phyloP scores from a whole-genome alignment of 202 grass and related monocot species.

The Digitaria exilis region DNA sequence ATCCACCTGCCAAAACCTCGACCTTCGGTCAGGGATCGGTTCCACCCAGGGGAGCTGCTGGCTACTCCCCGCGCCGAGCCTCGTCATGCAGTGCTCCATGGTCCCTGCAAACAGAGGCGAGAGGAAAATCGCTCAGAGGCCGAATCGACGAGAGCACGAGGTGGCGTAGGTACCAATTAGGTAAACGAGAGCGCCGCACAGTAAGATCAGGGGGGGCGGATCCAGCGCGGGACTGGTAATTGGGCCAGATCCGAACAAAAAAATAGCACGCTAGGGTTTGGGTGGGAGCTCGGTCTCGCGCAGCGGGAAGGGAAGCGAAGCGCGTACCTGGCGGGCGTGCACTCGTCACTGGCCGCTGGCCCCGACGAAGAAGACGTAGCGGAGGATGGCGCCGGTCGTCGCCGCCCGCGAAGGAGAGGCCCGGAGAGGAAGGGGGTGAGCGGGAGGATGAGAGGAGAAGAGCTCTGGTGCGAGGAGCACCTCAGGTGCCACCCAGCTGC shows the following conservation, averaged over 20 bases:
- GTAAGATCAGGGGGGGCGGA: neutral
- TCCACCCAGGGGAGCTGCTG: slow-evolving; percentile 54
- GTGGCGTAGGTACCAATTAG: neutral
- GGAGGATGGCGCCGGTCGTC: neutral
- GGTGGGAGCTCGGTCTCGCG: neutral
- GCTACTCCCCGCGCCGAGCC: slow-evolving; percentile 21
- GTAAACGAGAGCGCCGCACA: neutral
- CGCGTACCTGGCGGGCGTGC: neutral
- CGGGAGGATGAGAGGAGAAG: neutral
- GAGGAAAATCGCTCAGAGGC: neutral
- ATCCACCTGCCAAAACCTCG: slow-evolving; percentile 83
- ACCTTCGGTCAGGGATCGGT: slow-evolving; percentile 59
- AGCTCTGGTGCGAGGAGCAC: neutral
- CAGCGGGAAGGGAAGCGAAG: neutral
- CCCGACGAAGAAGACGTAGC: neutral
- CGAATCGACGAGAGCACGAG: neutral
- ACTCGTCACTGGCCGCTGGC: neutral
- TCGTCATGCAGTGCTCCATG: slow-evolving; percentile 56
- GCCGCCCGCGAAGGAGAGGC: neutral
- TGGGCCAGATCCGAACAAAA: neutral
- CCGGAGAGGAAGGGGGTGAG: neutral
- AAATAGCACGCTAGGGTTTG: neutral
- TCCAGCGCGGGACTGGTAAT: neutral
- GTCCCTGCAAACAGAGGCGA: neutral
- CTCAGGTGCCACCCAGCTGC: neutral